phyloP scores from a whole-genome alignment of 495 filamentous ascomycete species.

The Friedmanniomyces endolithicus region DNA sequence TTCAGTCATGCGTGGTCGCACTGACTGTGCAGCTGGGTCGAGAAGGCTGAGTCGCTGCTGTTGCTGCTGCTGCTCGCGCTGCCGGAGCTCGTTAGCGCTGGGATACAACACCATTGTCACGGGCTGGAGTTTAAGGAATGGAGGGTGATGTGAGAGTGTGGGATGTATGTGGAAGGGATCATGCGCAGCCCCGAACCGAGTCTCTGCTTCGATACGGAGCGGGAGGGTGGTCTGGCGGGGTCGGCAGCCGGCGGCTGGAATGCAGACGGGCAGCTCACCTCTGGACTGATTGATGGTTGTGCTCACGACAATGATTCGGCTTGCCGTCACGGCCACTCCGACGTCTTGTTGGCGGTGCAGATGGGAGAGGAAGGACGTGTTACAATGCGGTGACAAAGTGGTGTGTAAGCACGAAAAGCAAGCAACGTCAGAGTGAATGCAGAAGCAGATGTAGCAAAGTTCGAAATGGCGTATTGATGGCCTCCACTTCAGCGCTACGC shows the following conservation, averaged over 20 bases:
- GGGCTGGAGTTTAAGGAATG: background rate
- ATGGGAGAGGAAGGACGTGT: no score
- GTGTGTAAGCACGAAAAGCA: no score
- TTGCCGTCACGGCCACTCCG: no score
- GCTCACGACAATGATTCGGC: no score
- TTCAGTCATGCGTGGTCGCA: background rate
- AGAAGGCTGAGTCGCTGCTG: background rate
- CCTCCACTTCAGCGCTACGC: no score
- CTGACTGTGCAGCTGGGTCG: background rate
- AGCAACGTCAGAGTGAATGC: no score
- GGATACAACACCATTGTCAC: slow-evolving; percentile 10
- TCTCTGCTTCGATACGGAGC: background rate
- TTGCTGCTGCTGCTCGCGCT: slow-evolving; percentile 4
- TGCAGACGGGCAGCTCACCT: background rate
- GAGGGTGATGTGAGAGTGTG: background rate
- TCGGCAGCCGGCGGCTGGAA: background rate
- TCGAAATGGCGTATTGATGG: no score
- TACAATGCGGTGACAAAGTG: no score
- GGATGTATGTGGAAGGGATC: background rate
- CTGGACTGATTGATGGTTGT: no score
- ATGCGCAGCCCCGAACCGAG: background rate
- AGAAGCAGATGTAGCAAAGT: no score
- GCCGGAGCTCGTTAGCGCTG: slow-evolving; percentile 5
- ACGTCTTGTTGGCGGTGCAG: no score
- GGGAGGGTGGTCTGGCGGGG: background rate